These are phyloP conservation scores for Pyrrhoderma lamaoense DNA, from an alignment of 1,284 basidiomycete species.

Conservation along the genomic window DNA sequence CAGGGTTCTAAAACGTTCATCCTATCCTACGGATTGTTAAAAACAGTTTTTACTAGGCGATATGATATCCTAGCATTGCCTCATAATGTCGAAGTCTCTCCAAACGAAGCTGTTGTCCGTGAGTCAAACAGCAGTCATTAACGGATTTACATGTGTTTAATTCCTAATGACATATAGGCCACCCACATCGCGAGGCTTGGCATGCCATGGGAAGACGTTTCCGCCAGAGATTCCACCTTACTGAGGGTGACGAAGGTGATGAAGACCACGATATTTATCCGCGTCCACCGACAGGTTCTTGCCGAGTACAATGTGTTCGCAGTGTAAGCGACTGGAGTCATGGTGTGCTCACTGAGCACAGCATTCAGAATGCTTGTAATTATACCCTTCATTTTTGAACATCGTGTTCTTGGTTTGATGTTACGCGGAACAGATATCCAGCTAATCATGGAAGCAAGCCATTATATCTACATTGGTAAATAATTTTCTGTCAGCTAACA, in stretches of 20 bases:
- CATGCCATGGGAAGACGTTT: slow-evolving; percentile 50
- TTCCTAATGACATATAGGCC: slow-evolving; percentile 33
- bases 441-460: slow-evolving; percentile 76
- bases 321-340: slow-evolving; percentile 90
- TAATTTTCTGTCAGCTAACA: background rate
- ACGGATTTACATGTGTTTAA: background rate
- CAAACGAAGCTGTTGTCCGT: slow-evolving; percentile 62
- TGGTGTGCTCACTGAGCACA: slow-evolving; percentile 78
- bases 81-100: slow-evolving; percentile 52
- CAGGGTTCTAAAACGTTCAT: slow-evolving; percentile 2
- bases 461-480: slow-evolving; percentile 85
- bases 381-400: slow-evolving; percentile 19
- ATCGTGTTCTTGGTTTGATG: background rate
- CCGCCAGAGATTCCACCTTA: slow-evolving; percentile 47
- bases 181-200: slow-evolving; percentile 66
- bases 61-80: slow-evolving; percentile 82
- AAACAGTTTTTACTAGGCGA: slow-evolving; percentile 27
- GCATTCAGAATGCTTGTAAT: slow-evolving; percentile 83
- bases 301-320: slow-evolving; percentile 70
- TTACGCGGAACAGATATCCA: slow-evolving; percentile 50
- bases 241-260: slow-evolving; percentile 26
- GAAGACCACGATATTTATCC: slow-evolving; percentile 33
- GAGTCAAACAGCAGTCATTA: slow-evolving; percentile 19
- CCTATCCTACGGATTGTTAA: slow-evolving; percentile 6
- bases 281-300: slow-evolving; percentile 39